Percentiles rank a stretch among this genome's conserved stretches.
Evolutionary conservation across 441 rosid genomes (phyloP).

Genomic region (Populus hybrid): DNA sequence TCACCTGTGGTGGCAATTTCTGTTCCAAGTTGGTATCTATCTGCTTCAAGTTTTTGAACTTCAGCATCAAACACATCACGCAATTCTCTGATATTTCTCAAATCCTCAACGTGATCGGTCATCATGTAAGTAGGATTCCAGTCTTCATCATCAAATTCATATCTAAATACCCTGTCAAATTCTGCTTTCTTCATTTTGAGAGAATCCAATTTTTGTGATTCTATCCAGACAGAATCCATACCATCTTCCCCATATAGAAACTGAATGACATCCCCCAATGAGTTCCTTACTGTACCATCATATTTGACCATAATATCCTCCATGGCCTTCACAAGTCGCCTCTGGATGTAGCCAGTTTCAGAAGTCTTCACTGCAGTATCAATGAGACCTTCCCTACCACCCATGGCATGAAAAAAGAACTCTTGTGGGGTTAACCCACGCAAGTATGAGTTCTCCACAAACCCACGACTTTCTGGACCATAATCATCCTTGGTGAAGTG

Average conservation of each 20-base stretch:
- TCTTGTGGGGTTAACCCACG: constrained; percentile 99
- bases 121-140: constrained; percentile 87
- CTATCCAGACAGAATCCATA: constrained; percentile 99
- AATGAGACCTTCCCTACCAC: constrained; percentile 99
- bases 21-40: constrained; percentile 75
- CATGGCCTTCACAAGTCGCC: constrained; percentile 99
- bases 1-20: constrained; percentile 93
- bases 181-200: constrained; percentile 81
- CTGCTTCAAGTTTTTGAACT: constrained; percentile 79
- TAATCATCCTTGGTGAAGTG: constrained; percentile 95
- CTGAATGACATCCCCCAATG: constrained; percentile 96
- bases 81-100: constrained; percentile 77
- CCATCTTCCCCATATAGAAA: constrained; percentile 99
- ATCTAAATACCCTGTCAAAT: constrained; percentile 71
- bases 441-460: constrained; percentile 95
- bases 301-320: constrained; percentile 99
- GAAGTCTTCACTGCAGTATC: constrained; percentile 99
- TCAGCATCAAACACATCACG: constrained; percentile 92
- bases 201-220: constrained; percentile 87
- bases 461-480: constrained; percentile 99
- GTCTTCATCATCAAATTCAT: constrained; percentile 68
- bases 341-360: constrained; percentile 98
- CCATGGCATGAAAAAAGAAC: constrained; percentile 99
- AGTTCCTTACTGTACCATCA: constrained; percentile 98
- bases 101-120: constrained; percentile 78